Evolutionary conservation across 306 rosid species (phyloP).

Genomic region (Prunus dulcis): DNA sequence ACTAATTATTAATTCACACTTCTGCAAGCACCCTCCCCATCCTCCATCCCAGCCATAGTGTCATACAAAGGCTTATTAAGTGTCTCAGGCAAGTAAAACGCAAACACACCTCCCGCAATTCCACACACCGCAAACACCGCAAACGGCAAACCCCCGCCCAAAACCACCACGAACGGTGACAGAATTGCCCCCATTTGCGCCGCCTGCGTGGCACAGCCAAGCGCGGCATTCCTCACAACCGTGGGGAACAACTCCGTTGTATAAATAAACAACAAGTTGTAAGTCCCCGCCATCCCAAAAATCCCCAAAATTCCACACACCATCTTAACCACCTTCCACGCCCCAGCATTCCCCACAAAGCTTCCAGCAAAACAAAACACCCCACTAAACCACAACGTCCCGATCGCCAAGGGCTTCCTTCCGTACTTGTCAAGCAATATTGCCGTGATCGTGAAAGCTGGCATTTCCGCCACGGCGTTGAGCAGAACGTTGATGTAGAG

Average conservation of each 20-base stretch:
- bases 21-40: constrained; percentile 24
- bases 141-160: constrained; percentile 70
- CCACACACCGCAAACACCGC: constrained; percentile 68
- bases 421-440: constrained; percentile 57
- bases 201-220: constrained; percentile 69
- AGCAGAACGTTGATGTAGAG: constrained; percentile 65
- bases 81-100: constrained; percentile 82
- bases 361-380: constrained; percentile 63
- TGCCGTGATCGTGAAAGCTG: constrained; percentile 73
- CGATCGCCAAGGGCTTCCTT: constrained; percentile 56
- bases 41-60: constrained; percentile 65
- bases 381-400: constrained; percentile 85
- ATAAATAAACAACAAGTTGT: constrained; percentile 70
- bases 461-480: constrained; percentile 86
- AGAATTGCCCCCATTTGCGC: constrained; percentile 83
- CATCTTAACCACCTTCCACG: constrained; percentile 56
- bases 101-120: constrained; percentile 57
- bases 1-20: neutral
- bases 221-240: constrained; percentile 81
- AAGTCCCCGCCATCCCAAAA: constrained; percentile 91
- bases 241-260: constrained; percentile 86
- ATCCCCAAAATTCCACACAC: constrained; percentile 73
- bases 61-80: constrained; percentile 73
- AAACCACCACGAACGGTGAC: constrained; percentile 85
- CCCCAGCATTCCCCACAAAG: constrained; percentile 33